phyloP scores from a whole-genome alignment of 257 asterid genomes.

The Rubia yunnanensis region DNA sequence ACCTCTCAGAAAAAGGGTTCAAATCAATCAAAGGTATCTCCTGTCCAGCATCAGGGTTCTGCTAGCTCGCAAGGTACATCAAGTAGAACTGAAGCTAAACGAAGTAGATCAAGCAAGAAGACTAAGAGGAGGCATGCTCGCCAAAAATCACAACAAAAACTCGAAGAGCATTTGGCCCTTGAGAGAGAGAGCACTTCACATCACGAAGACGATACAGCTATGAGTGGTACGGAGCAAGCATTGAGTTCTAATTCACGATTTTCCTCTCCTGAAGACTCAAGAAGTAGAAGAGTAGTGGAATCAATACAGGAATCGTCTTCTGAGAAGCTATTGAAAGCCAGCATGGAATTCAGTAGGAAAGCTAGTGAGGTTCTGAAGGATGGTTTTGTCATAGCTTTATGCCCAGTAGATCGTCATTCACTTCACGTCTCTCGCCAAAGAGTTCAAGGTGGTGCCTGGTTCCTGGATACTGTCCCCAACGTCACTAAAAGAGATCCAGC shows the following conservation, averaged over 20 bases:
- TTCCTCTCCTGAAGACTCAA: constrained; percentile 86
- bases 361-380: constrained; percentile 74
- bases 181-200: constrained; percentile 74
- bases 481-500: constrained; percentile 97
- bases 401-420: constrained; percentile 62
- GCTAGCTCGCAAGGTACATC: constrained; percentile 45
- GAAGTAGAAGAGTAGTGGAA: constrained; percentile 56
- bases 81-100: constrained; percentile 64
- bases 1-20: constrained; percentile 61
- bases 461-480: constrained; percentile 75
- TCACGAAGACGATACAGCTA: constrained; percentile 76
- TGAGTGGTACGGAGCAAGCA: constrained; percentile 90
- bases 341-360: constrained; percentile 36
- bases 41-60: constrained; percentile 60
- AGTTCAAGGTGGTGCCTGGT: constrained; percentile 97
- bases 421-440: constrained; percentile 91
- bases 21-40: constrained; percentile 45
- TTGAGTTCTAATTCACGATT: constrained; percentile 82
- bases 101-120: constrained; percentile 93
- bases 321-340: constrained; percentile 40
- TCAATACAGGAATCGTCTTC: constrained; percentile 46
- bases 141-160: constrained; percentile 78
- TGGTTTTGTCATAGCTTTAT: constrained; percentile 77
- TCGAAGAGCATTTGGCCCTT: constrained; percentile 46
- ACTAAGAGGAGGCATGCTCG: constrained; percentile 92